These are phyloP conservation scores for Chaetomium cochliodes DNA, from an alignment of 495 filamentous ascomycete species.

Conservation along the genomic window DNA sequence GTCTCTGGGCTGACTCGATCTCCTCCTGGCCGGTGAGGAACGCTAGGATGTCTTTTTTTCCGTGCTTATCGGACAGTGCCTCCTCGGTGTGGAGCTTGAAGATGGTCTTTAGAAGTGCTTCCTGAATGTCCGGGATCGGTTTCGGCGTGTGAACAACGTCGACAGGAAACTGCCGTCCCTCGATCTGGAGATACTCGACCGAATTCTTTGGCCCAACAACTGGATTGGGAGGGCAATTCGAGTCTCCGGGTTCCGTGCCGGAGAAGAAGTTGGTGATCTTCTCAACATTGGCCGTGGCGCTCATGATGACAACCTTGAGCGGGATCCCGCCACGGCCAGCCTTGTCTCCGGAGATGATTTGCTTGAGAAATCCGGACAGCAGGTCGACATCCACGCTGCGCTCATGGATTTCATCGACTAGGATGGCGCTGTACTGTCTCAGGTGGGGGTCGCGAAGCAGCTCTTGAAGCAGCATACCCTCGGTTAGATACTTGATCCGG, in stretches of 20 bases:
- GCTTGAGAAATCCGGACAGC: constrained; percentile 80
- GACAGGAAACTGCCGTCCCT: constrained; percentile 87
- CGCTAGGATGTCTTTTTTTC: constrained; percentile 69
- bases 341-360: constrained; percentile 60
- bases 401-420: constrained; percentile 98
- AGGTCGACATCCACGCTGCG: constrained; percentile 95
- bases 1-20: constrained; percentile 74
- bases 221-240: not conserved
- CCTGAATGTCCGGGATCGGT: constrained; percentile 79
- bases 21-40: constrained; percentile 95
- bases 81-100: constrained; percentile 87
- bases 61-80: constrained; percentile 68
- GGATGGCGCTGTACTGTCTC: constrained; percentile 78
- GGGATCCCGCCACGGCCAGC: constrained; percentile 65
- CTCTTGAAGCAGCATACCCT: constrained; percentile 96
- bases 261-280: constrained; percentile 73
- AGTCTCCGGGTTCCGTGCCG: constrained; percentile 9
- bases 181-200: constrained; percentile 64
- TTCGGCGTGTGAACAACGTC: constrained; percentile 71
- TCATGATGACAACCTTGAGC: constrained; percentile 93
- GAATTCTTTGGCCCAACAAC: constrained; percentile 13
- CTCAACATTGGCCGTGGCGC: constrained; percentile 88
- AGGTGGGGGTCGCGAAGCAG: constrained; percentile 83
- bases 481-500: constrained; percentile 88
- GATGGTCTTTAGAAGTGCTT: constrained; percentile 76